A percentile compares a stretch with the other conserved stretches of the same genome.
These are phyloP conservation scores for Pyrus betulifolia DNA, from an alignment of 306 rosid genomes.

Conservation along the genomic window DNA sequence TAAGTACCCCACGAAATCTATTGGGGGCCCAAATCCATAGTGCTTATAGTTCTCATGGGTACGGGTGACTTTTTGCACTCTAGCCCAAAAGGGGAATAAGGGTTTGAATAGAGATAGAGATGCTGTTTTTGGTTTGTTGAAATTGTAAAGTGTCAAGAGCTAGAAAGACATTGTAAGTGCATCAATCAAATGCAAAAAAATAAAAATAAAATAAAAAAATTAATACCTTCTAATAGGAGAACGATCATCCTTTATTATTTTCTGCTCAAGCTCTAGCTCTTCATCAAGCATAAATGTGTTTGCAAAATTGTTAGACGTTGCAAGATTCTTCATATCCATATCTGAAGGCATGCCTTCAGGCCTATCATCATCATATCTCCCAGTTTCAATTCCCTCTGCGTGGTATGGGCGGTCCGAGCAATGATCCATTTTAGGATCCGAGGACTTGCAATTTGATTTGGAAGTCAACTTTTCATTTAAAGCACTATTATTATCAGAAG, in stretches of 20 bases:
- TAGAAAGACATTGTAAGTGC: neutral
- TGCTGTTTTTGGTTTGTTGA: neutral
- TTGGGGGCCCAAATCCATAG: neutral
- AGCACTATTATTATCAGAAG: constrained; percentile 5
- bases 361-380: constrained; percentile 18
- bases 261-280: constrained; percentile 85
- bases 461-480: constrained; percentile 13
- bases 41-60: neutral
- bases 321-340: constrained; percentile 31
- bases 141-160: neutral
- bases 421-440: constrained; percentile 13
- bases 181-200: constrained; percentile 4
- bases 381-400: constrained; percentile 25
- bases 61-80: neutral
- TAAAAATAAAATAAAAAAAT: neutral
- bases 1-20: neutral
- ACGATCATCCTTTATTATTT: constrained; percentile 32
- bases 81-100: neutral
- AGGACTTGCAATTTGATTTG: constrained; percentile 15
- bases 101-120: neutral
- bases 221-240: constrained; percentile 57
- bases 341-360: constrained; percentile 30
- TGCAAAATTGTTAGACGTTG: constrained; percentile 63
- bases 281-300: constrained; percentile 93
- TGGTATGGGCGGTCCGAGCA: constrained; percentile 7